Evolutionary conservation across 257 asterid species (phyloP).

Genomic region (Dorcoceras hygrometricum): DNA sequence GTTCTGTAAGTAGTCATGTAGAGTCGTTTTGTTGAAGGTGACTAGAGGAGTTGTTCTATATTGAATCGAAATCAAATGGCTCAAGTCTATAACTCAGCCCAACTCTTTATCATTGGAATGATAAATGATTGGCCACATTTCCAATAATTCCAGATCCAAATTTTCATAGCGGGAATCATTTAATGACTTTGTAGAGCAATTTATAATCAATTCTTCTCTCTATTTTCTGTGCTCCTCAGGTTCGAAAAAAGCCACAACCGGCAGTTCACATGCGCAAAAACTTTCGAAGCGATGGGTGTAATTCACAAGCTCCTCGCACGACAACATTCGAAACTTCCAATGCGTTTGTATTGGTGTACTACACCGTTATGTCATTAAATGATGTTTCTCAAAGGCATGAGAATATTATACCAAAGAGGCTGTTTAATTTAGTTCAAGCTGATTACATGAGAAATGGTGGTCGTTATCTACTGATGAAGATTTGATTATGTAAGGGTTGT

Average conservation of each 20-base stretch:
- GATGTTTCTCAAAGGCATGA: background rate
- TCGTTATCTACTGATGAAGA: background rate
- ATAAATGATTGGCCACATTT: background rate
- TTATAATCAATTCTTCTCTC: background rate
- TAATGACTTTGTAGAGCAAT: background rate
- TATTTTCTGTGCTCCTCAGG: constrained; percentile 1
- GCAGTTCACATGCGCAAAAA: background rate
- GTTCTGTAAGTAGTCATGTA: background rate
- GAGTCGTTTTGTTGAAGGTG: background rate
- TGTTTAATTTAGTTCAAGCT: background rate
- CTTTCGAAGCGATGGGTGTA: background rate
- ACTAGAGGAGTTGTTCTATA: background rate
- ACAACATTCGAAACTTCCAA: background rate
- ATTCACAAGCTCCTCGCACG: background rate
- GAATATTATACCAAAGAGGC: background rate
- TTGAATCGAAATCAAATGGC: background rate
- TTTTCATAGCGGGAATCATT: background rate
- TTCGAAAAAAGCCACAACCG: background rate
- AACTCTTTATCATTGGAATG: background rate
- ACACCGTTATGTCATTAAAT: background rate
- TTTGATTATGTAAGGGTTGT: background rate
- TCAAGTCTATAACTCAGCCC: background rate
- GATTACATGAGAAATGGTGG: background rate
- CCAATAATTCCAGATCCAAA: background rate
- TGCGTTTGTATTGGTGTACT: background rate